Evolutionary conservation across 2,329 filamentous ascomycete genomes (phyloP).

Genomic region (Pestalotiopsis fici): DNA sequence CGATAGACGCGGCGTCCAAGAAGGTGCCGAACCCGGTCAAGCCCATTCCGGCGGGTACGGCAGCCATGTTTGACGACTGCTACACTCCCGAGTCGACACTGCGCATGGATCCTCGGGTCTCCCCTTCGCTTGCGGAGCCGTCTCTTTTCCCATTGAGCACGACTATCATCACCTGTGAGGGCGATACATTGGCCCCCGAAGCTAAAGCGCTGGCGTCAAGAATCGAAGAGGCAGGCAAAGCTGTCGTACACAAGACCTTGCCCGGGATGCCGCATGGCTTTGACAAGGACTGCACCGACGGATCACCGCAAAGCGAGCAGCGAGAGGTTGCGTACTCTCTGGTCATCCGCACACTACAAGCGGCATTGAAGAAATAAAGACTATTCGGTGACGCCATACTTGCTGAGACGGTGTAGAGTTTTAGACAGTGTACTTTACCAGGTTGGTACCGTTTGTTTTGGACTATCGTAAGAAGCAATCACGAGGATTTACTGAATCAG

Average conservation of each 20-base stretch:
- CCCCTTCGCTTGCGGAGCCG: conserved; percentile 13
- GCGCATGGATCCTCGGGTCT: conserved; percentile 15
- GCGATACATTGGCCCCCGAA: conserved; percentile 16
- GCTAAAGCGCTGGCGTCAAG: conserved; percentile 9
- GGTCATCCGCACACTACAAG: background rate
- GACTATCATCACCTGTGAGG: conserved; percentile 14
- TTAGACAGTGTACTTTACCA: background rate
- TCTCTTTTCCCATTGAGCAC: conserved; percentile 14
- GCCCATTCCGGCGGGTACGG: conserved; percentile 9
- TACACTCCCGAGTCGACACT: conserved; percentile 14
- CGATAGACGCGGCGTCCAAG: conserved; percentile 11
- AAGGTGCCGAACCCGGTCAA: conserved; percentile 14
- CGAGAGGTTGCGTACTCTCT: conserved; percentile 6
- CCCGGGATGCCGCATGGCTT: conserved; percentile 12
- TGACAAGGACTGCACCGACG: conserved; percentile 12
- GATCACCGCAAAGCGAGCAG: conserved; percentile 8
- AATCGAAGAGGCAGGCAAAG: conserved; percentile 1
- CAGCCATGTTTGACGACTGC: conserved; percentile 13
- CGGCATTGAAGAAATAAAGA: background rate
- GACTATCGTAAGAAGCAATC: background rate
- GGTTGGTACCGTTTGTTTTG: background rate
- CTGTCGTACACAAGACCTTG: conserved; percentile 9
- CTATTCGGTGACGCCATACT: background rate
- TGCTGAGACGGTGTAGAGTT: background rate
- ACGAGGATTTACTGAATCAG: background rate